phyloP scores from a whole-genome alignment of 208 protist genomes.

The Strigomonas culicis region DNA sequence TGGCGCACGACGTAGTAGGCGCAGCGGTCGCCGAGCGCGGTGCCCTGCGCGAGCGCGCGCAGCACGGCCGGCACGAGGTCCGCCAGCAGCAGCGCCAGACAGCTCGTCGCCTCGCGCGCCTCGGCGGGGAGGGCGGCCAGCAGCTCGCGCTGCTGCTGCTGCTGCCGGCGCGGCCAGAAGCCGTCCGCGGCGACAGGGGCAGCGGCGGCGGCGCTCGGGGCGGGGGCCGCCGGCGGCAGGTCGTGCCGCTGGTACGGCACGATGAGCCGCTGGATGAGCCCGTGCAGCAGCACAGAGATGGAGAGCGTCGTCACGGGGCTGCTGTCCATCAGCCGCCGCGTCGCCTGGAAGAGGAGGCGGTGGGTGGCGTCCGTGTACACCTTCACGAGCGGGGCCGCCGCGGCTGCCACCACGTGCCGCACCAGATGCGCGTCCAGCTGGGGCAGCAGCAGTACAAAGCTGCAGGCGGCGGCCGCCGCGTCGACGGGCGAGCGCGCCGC shows the following conservation, averaged over 20 bases:
- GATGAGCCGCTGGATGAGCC: slow-evolving; percentile 33
- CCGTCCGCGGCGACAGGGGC: background rate
- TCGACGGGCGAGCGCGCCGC: background rate
- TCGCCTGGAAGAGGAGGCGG: too few relatives aligned
- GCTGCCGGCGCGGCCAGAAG: background rate
- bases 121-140: background rate
- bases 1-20: background rate
- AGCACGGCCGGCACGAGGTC: background rate
- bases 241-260: slow-evolving; percentile 54
- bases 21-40: background rate
- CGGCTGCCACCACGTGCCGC: background rate
- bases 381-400: too few relatives aligned
- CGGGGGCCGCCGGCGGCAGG: background rate
- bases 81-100: background rate
- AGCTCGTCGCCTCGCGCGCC: background rate
- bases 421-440: too few relatives aligned
- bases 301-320: background rate
- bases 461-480: background rate
- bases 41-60: background rate
- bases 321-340: background rate
- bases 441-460: background rate
- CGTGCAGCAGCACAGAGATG: slow-evolving; percentile 22
- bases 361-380: too few relatives aligned
- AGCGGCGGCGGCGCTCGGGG: slow-evolving; percentile 6
- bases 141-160: background rate